Conservation (phyloP, 768 basidiomycete species). For the Cystobasidium ongulense region DNA sequence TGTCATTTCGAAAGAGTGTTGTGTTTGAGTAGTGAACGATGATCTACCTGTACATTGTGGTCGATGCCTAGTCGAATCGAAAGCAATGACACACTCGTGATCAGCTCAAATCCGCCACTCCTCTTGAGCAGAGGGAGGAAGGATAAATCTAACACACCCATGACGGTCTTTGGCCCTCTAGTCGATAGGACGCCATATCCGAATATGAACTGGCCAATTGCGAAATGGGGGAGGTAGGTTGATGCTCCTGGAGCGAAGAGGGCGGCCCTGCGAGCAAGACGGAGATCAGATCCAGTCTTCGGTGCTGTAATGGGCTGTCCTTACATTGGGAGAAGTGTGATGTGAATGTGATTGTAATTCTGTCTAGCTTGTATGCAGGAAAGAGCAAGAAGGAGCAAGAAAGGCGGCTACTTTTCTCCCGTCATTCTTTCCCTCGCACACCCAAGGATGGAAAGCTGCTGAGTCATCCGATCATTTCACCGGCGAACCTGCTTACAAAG, state of each 20-base stretch:
- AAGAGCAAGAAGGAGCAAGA: too few relatives aligned
- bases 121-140: neutral
- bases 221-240: conserved; percentile 14
- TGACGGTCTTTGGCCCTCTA: neutral
- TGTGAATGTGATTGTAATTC: too few relatives aligned
- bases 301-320: neutral
- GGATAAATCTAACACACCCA: neutral
- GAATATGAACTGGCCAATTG: conserved; percentile 21
- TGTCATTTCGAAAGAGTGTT: too few relatives aligned
- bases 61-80: neutral
- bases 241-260: conserved; percentile 4
- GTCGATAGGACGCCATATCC: conserved; percentile 4
- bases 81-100: neutral
- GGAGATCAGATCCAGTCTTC: too few relatives aligned
- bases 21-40: neutral
- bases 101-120: neutral
- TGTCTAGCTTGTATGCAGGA: too few relatives aligned
- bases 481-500: too few relatives aligned
- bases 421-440: neutral
- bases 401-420: neutral
- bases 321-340: too few relatives aligned
- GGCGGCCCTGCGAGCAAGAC: neutral
- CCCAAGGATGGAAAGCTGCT: neutral
- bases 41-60: neutral
- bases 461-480: neutral